These are phyloP conservation scores for Fragaria nilgerrensis DNA, from an alignment of 306 rosid genomes.

Conservation along the genomic window DNA sequence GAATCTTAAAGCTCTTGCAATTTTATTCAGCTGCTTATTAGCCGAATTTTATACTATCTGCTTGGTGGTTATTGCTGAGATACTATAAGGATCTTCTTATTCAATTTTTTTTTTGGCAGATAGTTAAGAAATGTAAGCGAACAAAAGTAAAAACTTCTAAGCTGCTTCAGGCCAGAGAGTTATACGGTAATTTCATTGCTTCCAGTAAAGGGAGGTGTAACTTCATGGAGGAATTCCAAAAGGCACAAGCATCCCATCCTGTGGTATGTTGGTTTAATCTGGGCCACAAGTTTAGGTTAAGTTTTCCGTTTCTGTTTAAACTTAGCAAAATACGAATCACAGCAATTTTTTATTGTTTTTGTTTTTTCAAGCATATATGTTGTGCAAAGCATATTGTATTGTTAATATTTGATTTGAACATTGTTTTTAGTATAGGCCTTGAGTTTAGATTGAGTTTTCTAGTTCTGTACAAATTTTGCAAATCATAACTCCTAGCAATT, in stretches of 20 bases:
- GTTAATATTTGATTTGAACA: not conserved
- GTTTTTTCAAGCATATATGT: not conserved
- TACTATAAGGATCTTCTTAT: not conserved
- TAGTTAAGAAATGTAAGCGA: constrained; percentile 24
- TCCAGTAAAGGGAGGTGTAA: constrained; percentile 44
- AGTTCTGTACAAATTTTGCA: not conserved
- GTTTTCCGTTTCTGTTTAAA: not conserved
- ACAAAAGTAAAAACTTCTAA: constrained; percentile 39
- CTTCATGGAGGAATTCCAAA: constrained; percentile 64
- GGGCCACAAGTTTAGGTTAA: not conserved
- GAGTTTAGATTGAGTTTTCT: not conserved
- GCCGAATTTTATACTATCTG: not conserved
- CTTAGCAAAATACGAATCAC: not conserved
- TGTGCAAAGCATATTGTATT: not conserved
- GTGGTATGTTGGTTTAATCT: constrained; percentile 41
- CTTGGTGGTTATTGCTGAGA: not conserved
- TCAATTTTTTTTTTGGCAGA: constrained; percentile 39
- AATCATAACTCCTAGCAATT: not conserved
- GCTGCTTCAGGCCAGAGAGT: constrained; percentile 77
- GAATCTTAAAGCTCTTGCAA: not conserved
- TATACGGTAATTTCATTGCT: constrained; percentile 55
- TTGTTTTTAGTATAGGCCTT: not conserved
- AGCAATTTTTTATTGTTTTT: not conserved
- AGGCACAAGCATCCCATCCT: constrained; percentile 61
- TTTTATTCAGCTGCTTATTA: not conserved